Conservation (phyloP, 1,284 basidiomycete species). For the Athelia sp. region DNA sequence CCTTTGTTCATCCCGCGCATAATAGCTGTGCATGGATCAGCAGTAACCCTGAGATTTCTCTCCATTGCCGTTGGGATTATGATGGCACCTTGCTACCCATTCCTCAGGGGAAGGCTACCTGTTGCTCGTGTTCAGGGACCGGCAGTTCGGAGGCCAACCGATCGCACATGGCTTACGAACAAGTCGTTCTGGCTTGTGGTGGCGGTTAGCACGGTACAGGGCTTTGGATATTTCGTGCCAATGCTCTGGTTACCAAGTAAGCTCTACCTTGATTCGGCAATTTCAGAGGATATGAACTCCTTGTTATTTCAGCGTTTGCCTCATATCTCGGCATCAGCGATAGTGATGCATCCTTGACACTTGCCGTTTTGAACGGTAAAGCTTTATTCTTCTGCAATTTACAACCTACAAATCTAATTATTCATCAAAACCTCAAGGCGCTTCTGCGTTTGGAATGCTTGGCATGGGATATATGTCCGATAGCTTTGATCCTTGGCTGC, state of each 20-base stretch:
- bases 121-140: conserved; percentile 18
- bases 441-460: conserved; percentile 26
- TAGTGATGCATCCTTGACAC: conserved; percentile 19
- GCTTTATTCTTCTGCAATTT: background rate
- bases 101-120: conserved; percentile 29
- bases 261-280: conserved; percentile 2
- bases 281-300: no score
- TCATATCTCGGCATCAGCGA: conserved; percentile 20
- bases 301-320: conserved; percentile 23
- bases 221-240: conserved; percentile 29
- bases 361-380: conserved; percentile 24
- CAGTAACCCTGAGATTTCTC: conserved; percentile 23
- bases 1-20: conserved; percentile 28
- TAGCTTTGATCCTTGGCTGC: conserved; percentile 27
- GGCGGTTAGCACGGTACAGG: conserved; percentile 27
- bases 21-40: conserved; percentile 20
- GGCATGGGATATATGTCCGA: conserved; percentile 31
- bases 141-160: conserved; percentile 9
- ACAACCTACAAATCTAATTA: background rate
- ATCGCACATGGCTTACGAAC: conserved; percentile 18
- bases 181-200: conserved; percentile 25
- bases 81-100: conserved; percentile 22
- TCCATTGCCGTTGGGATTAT: conserved; percentile 18
- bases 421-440: conserved; percentile 12
- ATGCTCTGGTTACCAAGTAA: conserved; percentile 30